These are phyloP conservation scores for Phytophthora quininea DNA, from an alignment of 352 stramenopile genomes.

Conservation along the genomic window DNA sequence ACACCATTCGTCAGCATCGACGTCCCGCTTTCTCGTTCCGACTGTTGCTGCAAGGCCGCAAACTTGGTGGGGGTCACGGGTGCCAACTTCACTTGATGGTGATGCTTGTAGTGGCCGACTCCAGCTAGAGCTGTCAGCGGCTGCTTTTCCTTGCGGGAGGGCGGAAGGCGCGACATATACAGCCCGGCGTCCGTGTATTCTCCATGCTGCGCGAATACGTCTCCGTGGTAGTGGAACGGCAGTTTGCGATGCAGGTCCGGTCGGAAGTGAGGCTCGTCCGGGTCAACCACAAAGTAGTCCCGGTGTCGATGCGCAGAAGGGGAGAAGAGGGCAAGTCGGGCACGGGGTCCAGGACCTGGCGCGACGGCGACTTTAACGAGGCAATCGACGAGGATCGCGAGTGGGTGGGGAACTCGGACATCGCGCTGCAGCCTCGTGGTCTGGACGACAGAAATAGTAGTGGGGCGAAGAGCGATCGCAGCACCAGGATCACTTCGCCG, in stretches of 20 bases:
- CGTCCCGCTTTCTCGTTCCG: constrained; percentile 11
- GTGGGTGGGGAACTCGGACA: constrained; percentile 17
- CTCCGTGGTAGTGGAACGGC: constrained; percentile 70
- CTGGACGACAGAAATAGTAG: too few species aligned
- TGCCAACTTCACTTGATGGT: constrained; percentile 48
- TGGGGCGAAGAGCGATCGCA: too few species aligned
- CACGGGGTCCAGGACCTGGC: constrained; percentile 15
- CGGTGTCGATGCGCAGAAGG: constrained; percentile 27
- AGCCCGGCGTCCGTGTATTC: constrained; percentile 69
- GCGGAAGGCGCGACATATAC: constrained; percentile 76
- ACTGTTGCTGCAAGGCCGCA: constrained; percentile 13
- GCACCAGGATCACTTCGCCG: not conserved
- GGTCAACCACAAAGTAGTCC: constrained; percentile 37
- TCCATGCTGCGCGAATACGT: constrained; percentile 76
- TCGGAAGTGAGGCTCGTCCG: constrained; percentile 7
- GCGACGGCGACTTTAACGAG: constrained; percentile 16
- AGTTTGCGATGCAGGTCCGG: constrained; percentile 48
- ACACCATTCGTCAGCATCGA: not conserved
- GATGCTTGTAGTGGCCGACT: constrained; percentile 35
- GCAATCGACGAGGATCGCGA: not conserved
- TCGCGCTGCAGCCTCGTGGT: not conserved
- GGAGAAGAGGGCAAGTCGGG: constrained; percentile 7
- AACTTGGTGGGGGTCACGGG: constrained; percentile 40
- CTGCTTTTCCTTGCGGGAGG: constrained; percentile 51
- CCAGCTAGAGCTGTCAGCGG: constrained; percentile 31